Evolutionary conservation across 208 protist genomes (phyloP), one percentile per base, ranked within the genome.

Genomic region (Leishmania tropica): DNA sequence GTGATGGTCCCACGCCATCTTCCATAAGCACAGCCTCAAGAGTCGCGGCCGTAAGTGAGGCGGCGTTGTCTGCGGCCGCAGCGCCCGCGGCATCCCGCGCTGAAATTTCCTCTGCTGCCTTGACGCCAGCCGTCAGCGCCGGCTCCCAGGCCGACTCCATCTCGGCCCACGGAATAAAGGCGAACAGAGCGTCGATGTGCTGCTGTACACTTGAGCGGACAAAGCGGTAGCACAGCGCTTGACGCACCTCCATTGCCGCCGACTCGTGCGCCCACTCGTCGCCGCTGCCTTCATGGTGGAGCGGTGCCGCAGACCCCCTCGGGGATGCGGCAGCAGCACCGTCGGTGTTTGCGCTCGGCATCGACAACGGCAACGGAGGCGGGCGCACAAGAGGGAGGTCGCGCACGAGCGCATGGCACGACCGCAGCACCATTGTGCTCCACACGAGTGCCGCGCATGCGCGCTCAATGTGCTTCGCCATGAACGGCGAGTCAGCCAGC

Each of bases 141-240:
- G 87, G 85, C 70, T 86, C 76, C 76, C 94, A 85, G 64, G 88
- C 56, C n/a, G 82, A 82, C 79, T 94, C 90, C 78, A 96, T 47
- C 79, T 92, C 87, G 13, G 53, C 78, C 92, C 93, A 97, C 31
- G 93, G 89, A 67, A 97, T 83, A 77, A 85, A 84, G 4, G 80
- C 56, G 62, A 97, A 96, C 56, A 97, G 85, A 31, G 80, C 86
- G 65, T 97, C 95, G 75, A 96, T 85, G 47, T 94, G 84, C 40
- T 75, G 58, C 85, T 96, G 92, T 76, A 97, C 90, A 6, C 86
- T 83, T 6, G 90, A 88, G 28, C 80, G 85, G 60, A 90, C 89
- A 77, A 90, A 87, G 51, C 80, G 77, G 62, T 89, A 81, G 80
- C 92, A 95, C 73, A 92, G 83, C 19, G 76, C 83, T n/a, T 86